Base-by-base conservation (phyloP, 2,329 filamentous ascomycete genomes). In the Dactylellina drechsleri region DNA sequence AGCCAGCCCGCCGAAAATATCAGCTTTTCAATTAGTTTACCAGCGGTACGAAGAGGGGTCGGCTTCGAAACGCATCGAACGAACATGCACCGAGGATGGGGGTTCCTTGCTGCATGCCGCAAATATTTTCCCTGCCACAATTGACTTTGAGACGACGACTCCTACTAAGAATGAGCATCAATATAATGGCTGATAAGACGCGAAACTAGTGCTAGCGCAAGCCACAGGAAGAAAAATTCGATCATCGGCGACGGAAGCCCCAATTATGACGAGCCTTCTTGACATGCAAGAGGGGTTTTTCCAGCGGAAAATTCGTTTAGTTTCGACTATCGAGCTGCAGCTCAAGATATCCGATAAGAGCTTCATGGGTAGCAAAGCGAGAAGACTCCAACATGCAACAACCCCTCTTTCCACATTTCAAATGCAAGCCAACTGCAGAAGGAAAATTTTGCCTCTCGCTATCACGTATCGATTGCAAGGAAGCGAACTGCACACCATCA, bases 101-200 rank as follows among this genome's bases (percentile, higher is more conserved):
- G 66, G 66, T 57, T 53, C 59, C 58, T 52, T 62, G 45, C 43
- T 66, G 62, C 60, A 58, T 53, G 45, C 49, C 36, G 47, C 47
- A 64, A 54, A 36, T 12, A 20, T 62, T 58, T 70, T 54, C 66
- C 66, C 53, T 54, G 58, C 41, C 59, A 56, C 50, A 50, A 53
- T 70, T n/a, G 43, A 47, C 4, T 47, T 65, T 71, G 66, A 57
- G 18, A 65, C 45, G 58, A 40, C 13, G 4, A 15, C 56, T 40
- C 40, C 45, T 23, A 28, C 13, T 12, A 49, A 26, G 16, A 52
- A 23, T 23, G 47, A 15, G 41, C 28, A 53, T 52, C 12, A 18
- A 52, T 45, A 62, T 62, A 45, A 52, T 40, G 49, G 36, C 49
- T 67, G 70, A 74, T 74, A 74, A 67, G 70, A 56, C 23, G 52